Evolutionary conservation across 2,329 filamentous ascomycete genomes (phyloP), one percentile per base, ranked within the genome.

Genomic region (Colletotrichum truncatum): DNA sequence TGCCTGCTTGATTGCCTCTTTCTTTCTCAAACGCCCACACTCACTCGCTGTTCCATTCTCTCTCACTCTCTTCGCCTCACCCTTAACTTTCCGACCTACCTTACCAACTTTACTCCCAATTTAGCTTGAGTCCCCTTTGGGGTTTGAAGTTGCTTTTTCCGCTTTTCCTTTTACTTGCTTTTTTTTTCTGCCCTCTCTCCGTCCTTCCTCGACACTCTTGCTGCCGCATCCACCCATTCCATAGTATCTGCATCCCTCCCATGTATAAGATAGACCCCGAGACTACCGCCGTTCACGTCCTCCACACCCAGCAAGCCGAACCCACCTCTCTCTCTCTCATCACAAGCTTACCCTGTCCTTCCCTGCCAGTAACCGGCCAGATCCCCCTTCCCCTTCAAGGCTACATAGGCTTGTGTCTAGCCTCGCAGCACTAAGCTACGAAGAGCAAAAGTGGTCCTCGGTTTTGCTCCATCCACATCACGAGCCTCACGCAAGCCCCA

Each of bases 261-360:
- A 58, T 58, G 64, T 66, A 64, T 66, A 58, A 64, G 59, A 64
- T 52, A 48, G 60, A 65, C 64, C 59, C 58, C 32, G 53, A 64
- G 51, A 53, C 51, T 58, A 53, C 64, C 51, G n/a, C n/a, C n/a
- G n/a, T 57, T 64, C 53, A 57, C 51, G 16, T 46, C 64, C 64
- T 64, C 38, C 64, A 66, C 59, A 48, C 41, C 45, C 59, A 64
- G 58, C 36, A 45, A 46, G 21, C 56, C 51, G 51, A 64, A 52
- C 45, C 45, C 52, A 45, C 59, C 59, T 64, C 58, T 58, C 64
- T 51, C 57, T 43, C 49, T 30, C 28, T 53, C 52, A 36, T 41
- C 64, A 53, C 59, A 63, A 51, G 53, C 59, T 53, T 64, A 57
- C 64, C 64, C 51, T 52, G 52, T 36, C 30, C 32, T 58, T 39